Evolutionary conservation across 2,329 filamentous ascomycete species (phyloP).

Genomic region (Torrubiellomyces zombiae): DNA sequence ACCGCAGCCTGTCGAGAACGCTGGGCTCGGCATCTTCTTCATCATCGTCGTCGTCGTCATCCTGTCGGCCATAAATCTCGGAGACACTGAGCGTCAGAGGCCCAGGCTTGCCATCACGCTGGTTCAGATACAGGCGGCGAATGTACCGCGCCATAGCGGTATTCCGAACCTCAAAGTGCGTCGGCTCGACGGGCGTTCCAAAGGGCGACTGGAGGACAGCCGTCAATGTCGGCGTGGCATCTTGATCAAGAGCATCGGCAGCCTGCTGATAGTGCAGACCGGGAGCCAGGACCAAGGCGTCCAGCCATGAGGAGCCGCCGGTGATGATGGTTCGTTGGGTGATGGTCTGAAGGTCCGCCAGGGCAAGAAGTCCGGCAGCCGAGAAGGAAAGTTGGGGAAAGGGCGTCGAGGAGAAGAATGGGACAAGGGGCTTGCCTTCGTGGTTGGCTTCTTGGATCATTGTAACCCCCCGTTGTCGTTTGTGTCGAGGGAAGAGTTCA

Average conservation of each 20-base stretch:
- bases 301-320: slow-evolving; percentile 38
- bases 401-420: slow-evolving; percentile 26
- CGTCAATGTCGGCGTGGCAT: slow-evolving; percentile 18
- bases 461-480: too few species aligned
- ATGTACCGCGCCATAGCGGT: slow-evolving; percentile 34
- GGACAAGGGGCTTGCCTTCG: slow-evolving; percentile 17
- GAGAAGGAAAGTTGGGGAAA: slow-evolving; percentile 29
- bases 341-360: slow-evolving; percentile 41
- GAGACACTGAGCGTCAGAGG: slow-evolving; percentile 14
- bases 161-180: too few species aligned
- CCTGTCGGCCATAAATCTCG: too few species aligned
- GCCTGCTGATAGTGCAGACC: slow-evolving; percentile 45
- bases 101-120: too few species aligned
- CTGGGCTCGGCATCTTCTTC: too few species aligned
- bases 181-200: not conserved
- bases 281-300: slow-evolving; percentile 39
- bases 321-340: slow-evolving; percentile 37
- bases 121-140: slow-evolving; percentile 13
- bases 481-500: too few species aligned
- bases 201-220: slow-evolving; percentile 3
- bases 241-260: slow-evolving; percentile 30
- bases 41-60: too few species aligned
- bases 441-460: not conserved
- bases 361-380: slow-evolving; percentile 36
- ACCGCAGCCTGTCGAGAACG: too few species aligned